Conservation (phyloP, 1,284 basidiomycete genomes). For the Pseudozyma sp. region DNA sequence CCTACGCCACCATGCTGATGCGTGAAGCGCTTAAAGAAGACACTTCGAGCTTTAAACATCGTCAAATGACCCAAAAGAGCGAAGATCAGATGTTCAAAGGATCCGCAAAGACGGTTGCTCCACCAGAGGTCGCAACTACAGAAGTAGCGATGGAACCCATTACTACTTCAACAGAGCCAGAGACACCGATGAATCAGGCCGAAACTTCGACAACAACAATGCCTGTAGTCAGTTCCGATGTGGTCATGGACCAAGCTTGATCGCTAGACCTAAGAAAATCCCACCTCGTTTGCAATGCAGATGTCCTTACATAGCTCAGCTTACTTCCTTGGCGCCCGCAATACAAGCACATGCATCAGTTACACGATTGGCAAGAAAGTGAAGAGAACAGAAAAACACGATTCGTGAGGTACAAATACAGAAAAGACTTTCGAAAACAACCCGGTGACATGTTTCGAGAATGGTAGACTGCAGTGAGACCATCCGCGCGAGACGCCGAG, state of each 20-base stretch:
- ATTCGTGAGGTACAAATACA: slow-evolving; percentile 30
- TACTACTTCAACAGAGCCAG: too few species aligned
- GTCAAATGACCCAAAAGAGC: slow-evolving; percentile 51
- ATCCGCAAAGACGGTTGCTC: background rate
- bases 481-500: background rate
- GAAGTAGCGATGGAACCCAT: background rate
- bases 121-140: slow-evolving; percentile 24
- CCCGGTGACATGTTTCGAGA: too few species aligned
- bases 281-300: background rate
- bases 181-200: too few species aligned
- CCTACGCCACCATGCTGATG: slow-evolving; percentile 67
- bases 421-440: slow-evolving; percentile 1
- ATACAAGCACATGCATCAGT: background rate
- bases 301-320: background rate
- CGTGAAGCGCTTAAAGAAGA: slow-evolving; percentile 66
- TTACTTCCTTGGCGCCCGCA: too few species aligned
- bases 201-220: too few species aligned
- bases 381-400: background rate
- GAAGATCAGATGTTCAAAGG: slow-evolving; percentile 53
- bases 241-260: too few species aligned
- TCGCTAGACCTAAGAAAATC: too few species aligned
- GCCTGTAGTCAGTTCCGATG: too few species aligned
- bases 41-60: slow-evolving; percentile 57
- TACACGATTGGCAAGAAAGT: background rate
- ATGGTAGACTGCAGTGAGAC: too few species aligned